phyloP scores from a whole-genome alignment of 371 early-diverging fungal genomes.

The Mucor racemosus region DNA sequence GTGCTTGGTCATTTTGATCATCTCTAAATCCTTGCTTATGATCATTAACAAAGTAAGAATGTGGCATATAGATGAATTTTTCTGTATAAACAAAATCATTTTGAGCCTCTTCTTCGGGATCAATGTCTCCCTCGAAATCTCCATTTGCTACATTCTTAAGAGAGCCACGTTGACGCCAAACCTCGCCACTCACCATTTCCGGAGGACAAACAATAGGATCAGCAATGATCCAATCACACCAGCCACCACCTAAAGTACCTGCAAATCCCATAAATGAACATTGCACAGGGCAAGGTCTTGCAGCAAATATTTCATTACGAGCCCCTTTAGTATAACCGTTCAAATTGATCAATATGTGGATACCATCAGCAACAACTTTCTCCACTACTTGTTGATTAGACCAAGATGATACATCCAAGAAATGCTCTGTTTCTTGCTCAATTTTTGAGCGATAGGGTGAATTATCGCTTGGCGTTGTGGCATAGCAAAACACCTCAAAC shows the following conservation, averaged over 20 bases:
- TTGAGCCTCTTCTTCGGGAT: constrained; percentile 66
- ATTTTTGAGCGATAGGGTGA: constrained; percentile 86
- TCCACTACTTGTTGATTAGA: constrained; percentile 80
- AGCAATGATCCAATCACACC: constrained; percentile 92
- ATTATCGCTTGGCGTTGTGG: constrained; percentile 80
- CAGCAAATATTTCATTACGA: constrained; percentile 92
- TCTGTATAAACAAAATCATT: constrained; percentile 85
- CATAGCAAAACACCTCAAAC: constrained; percentile 82
- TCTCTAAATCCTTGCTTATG: constrained; percentile 94
- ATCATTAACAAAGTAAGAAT: constrained; percentile 92
- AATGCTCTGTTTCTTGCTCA: constrained; percentile 76
- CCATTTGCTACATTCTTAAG: constrained; percentile 17
- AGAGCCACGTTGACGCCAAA: constrained; percentile 49
- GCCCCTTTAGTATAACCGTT: constrained; percentile 96
- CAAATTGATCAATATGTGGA: constrained; percentile 88
- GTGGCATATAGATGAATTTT: constrained; percentile 91
- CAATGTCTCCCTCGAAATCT: constrained; percentile 74
- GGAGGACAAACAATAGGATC: constrained; percentile 91
- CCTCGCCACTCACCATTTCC: constrained; percentile 77
- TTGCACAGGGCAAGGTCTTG: constrained; percentile 88
- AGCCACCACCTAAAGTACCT: constrained; percentile 87
- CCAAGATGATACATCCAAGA: constrained; percentile 81
- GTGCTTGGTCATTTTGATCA: constrained; percentile 41
- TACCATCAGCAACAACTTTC: constrained; percentile 73
- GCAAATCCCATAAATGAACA: constrained; percentile 94